A percentile compares a stretch with the other conserved stretches of the same genome.
Conservation (phyloP, 1,284 basidiomycete genomes). For the Grifola frondosa region DNA sequence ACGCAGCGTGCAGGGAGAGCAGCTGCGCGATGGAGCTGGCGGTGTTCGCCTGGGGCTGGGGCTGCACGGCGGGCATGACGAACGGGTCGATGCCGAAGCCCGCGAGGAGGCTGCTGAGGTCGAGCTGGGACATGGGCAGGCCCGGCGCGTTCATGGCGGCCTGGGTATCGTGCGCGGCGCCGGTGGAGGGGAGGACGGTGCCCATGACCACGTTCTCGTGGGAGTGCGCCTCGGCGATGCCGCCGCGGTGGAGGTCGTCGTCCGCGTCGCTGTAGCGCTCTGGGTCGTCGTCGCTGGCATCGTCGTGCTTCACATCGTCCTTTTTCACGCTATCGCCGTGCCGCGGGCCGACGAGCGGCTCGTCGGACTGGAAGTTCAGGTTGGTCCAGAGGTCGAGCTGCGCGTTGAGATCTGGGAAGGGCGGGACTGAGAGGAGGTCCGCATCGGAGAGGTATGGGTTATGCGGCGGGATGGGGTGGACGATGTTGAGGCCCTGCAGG, state of each 20-base stretch:
- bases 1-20: constrained; percentile 53
- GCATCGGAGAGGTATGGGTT: constrained; percentile 44
- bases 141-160: constrained; percentile 13
- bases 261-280: constrained; percentile 37
- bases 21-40: constrained; percentile 65
- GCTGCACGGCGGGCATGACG: constrained; percentile 32
- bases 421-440: constrained; percentile 59
- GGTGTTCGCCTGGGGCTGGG: constrained; percentile 32
- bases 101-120: constrained; percentile 57
- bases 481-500: constrained; percentile 75
- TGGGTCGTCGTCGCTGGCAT: constrained; percentile 36
- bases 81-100: constrained; percentile 64
- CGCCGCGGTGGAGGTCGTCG: constrained; percentile 46
- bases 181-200: constrained; percentile 30
- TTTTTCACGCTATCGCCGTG: constrained; percentile 17
- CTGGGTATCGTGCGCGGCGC: constrained; percentile 19
- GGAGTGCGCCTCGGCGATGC: constrained; percentile 50
- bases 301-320: constrained; percentile 23
- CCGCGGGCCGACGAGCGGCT: constrained; percentile 41
- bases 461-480: constrained; percentile 50
- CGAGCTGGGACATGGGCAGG: too few species aligned
- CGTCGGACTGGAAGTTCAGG: constrained; percentile 76
- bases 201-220: constrained; percentile 61
- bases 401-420: constrained; percentile 71
- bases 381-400: constrained; percentile 86